These are phyloP conservation scores for Coniferiporia weirii DNA, from an alignment of 1,284 basidiomycete species.

Conservation along the genomic window DNA sequence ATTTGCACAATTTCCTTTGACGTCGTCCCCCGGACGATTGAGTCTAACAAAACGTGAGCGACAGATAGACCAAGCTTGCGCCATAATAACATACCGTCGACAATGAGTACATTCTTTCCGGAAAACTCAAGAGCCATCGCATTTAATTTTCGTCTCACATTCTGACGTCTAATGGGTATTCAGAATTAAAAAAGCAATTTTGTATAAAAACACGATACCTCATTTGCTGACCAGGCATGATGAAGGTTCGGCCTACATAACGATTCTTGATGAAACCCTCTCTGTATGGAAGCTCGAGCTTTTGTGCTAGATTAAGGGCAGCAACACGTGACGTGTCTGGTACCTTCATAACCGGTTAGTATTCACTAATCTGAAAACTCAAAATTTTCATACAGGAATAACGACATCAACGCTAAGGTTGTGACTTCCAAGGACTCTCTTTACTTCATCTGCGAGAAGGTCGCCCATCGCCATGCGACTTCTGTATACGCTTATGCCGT, in stretches of 20 bases:
- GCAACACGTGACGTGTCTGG: slow-evolving; percentile 97
- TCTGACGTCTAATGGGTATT: slow-evolving; percentile 65
- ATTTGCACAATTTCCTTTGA: slow-evolving; percentile 99
- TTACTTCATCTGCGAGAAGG: slow-evolving; percentile 84
- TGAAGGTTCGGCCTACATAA: slow-evolving; percentile 97
- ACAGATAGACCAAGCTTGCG: not conserved
- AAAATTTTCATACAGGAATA: slow-evolving; percentile 70
- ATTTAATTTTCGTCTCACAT: slow-evolving; percentile 93
- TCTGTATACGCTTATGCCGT: slow-evolving; percentile 96
- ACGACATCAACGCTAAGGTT: slow-evolving; percentile 86
- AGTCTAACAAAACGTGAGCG: slow-evolving; percentile 52
- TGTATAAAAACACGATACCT: slow-evolving; percentile 37
- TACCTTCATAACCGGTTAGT: slow-evolving; percentile 43
- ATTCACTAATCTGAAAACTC: slow-evolving; percentile 10
- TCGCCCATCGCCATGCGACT: slow-evolving; percentile 99
- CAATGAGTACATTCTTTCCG: slow-evolving; percentile 89
- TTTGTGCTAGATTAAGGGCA: slow-evolving; percentile 92
- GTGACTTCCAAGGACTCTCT: slow-evolving; percentile 65
- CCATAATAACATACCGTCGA: slow-evolving; percentile 68
- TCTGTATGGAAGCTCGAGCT: slow-evolving; percentile 85
- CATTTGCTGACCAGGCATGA: slow-evolving; percentile 98
- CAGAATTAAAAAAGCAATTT: slow-evolving; percentile 1
- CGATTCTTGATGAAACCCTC: slow-evolving; percentile 99
- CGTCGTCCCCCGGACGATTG: slow-evolving; percentile 97
- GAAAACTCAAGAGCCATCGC: slow-evolving; percentile 99